Evolutionary conservation across 805 yeast genomes (phyloP), one percentile per base, ranked within the genome.

Genomic region (Lipomyces yamanashiensis): DNA sequence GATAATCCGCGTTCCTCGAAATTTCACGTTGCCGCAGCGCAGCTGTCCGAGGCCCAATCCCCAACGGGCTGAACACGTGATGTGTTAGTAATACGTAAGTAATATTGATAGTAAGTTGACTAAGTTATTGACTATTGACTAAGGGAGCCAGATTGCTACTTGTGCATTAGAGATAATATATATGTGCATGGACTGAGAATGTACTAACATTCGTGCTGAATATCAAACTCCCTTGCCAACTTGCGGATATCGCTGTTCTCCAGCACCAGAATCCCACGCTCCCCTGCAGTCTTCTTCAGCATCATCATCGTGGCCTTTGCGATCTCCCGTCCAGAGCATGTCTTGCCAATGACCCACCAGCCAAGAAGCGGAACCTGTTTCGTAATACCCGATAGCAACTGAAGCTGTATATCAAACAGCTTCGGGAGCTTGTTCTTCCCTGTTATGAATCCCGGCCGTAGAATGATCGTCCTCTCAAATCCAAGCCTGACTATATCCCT

Each of bases 251-350:
- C 34, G 15, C 34, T 19, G 50, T 45, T 45, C 7, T 15, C 15
- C 50, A 45, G 3, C 34, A 45, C 50, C 34, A 45, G 12, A 10
- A 45, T 33, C 9, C 50, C 33, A 28, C 21, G 19, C 50, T 45
- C 50, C 10, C 50, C 50, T 13, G 28, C 50, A 3, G 50, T 45
- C 50, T 45, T 45, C 34, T 9, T 45, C 34, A 45, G 50, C 19
- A 45, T 45, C 50, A 45, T 45, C 34, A 45, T 15, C 50, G 50
- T 21, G 7, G 50, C 50, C 50, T 45, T 45, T 13, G 50, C 50
- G 13, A 45, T 19, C 50, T 45, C 50, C 34, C 33, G 34, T 8
- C 34, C n/a, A 2, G 34, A 23, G 34, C 50, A 45, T 45, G 50
- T 45, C 50, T 9, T 17, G 19, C 34, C 21, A 7, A 19, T 15